phyloP scores from a whole-genome alignment of 225 moss, liverwort and hornwort genomes.

The Neckera pumila region DNA sequence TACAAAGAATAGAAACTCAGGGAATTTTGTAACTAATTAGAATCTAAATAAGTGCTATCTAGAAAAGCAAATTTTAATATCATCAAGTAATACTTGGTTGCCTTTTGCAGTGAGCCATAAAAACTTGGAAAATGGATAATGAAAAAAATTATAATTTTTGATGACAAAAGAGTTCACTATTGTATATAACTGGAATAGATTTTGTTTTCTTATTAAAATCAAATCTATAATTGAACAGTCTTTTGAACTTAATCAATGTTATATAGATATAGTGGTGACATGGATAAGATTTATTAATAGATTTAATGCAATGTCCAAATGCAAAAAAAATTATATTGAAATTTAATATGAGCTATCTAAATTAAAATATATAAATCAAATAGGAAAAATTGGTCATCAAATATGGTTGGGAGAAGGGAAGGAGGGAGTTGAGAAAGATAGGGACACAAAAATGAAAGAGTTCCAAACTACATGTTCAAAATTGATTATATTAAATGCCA shows the following conservation, averaged over 20 bases:
- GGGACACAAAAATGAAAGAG: not conserved
- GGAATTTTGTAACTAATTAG: not conserved
- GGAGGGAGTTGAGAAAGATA: not conserved
- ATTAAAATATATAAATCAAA: not conserved
- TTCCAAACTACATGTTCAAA: not conserved
- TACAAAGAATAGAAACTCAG: not conserved
- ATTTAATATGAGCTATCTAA: not conserved
- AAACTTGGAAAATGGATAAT: not conserved
- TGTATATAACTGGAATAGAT: not conserved
- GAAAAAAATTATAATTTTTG: not conserved
- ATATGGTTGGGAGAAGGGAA: not conserved
- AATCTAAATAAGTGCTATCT: not conserved
- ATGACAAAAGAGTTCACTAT: not conserved
- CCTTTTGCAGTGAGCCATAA: not conserved
- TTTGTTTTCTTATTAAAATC: not conserved
- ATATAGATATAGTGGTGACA: not conserved
- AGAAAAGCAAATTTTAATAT: not conserved
- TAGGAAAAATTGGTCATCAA: not conserved
- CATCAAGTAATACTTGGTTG: not conserved
- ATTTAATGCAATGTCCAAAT: not conserved
- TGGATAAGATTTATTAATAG: not conserved
- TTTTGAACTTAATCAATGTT: not conserved
- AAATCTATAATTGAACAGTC: not conserved
- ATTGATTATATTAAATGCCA: not conserved
- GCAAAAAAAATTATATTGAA: not conserved